Conservation (phyloP, 2,329 filamentous ascomycete genomes). For the Diplodia seriata region DNA sequence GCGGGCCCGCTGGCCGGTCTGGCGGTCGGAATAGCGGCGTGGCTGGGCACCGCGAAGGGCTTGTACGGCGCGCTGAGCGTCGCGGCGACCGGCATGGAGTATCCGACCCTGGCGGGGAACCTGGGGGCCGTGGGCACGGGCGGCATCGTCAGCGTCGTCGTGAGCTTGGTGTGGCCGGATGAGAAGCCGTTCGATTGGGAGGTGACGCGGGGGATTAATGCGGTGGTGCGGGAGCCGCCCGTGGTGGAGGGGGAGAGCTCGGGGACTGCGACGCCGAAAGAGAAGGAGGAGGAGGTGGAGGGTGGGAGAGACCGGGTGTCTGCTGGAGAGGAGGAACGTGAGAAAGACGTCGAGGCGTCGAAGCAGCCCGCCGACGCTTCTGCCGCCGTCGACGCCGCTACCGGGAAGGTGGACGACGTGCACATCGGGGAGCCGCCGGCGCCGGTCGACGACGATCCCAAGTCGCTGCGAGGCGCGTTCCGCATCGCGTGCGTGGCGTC, state of each 20-base stretch:
- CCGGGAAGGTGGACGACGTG: not conserved
- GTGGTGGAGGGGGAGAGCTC: conserved; percentile 22
- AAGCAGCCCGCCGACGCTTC: not conserved
- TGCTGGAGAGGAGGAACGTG: not conserved
- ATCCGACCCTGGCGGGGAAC: conserved; percentile 62
- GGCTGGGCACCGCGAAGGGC: conserved; percentile 58
- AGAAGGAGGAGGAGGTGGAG: not conserved
- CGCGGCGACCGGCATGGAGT: conserved; percentile 55
- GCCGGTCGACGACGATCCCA: conserved; percentile 45
- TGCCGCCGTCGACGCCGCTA: not conserved
- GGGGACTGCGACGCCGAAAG: conserved; percentile 16
- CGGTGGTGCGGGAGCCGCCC: conserved; percentile 34
- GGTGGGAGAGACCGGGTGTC: no score
- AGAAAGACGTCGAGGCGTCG: conserved; percentile 4
- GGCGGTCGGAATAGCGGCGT: conserved; percentile 59
- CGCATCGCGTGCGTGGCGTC: conserved; percentile 48
- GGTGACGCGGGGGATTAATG: conserved; percentile 46
- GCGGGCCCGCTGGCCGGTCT: conserved; percentile 59
- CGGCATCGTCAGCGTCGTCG: conserved; percentile 54
- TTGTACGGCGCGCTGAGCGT: conserved; percentile 59
- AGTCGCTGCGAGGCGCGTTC: conserved; percentile 45
- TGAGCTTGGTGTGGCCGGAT: conserved; percentile 52
- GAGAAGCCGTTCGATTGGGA: conserved; percentile 52
- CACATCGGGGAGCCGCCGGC: conserved; percentile 33
- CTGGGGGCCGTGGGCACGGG: conserved; percentile 57